These are phyloP conservation scores for Penicillium desertorum DNA, from an alignment of 495 filamentous ascomycete genomes.

Conservation along the genomic window DNA sequence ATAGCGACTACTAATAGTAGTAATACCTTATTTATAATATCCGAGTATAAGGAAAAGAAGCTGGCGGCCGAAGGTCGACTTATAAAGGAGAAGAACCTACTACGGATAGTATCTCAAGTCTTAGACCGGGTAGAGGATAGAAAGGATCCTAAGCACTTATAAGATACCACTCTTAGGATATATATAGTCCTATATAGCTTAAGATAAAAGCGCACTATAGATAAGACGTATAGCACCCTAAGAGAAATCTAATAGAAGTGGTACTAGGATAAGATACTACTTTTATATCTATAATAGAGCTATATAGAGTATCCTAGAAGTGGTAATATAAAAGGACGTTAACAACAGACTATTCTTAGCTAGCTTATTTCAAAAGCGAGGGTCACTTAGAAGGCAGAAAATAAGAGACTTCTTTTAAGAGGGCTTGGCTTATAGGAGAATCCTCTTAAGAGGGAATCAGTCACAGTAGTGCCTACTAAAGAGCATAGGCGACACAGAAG, in stretches of 20 bases:
- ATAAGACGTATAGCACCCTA: constrained; percentile 5
- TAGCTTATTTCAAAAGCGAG: constrained; percentile 1
- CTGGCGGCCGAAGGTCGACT: too few relatives aligned
- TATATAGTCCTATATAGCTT: constrained; percentile 13
- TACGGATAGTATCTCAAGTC: too few relatives aligned
- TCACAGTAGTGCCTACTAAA: constrained; percentile 3
- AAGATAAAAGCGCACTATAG: constrained; percentile 6
- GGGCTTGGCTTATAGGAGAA: not conserved
- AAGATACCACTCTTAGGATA: constrained; percentile 22
- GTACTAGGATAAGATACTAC: constrained; percentile 7
- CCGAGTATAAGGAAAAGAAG: too few relatives aligned
- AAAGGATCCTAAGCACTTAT: constrained; percentile 12
- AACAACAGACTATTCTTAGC: constrained; percentile 1
- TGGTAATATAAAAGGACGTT: constrained; percentile 2
- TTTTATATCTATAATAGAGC: constrained; percentile 10
- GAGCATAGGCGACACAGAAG: constrained; percentile 13
- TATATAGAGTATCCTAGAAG: constrained; percentile 4
- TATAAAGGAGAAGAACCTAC: too few relatives aligned
- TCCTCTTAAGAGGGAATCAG: constrained; percentile 13
- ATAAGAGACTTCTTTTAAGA: constrained; percentile 6
- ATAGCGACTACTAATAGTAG: too few relatives aligned
- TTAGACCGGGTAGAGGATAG: not conserved
- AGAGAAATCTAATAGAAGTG: constrained; percentile 11
- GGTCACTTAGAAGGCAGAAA: constrained; percentile 3
- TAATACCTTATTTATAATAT: too few relatives aligned